Evolutionary conservation across 768 basidiomycete genomes (phyloP).

Genomic region (Termitomyces bulborhizus): DNA sequence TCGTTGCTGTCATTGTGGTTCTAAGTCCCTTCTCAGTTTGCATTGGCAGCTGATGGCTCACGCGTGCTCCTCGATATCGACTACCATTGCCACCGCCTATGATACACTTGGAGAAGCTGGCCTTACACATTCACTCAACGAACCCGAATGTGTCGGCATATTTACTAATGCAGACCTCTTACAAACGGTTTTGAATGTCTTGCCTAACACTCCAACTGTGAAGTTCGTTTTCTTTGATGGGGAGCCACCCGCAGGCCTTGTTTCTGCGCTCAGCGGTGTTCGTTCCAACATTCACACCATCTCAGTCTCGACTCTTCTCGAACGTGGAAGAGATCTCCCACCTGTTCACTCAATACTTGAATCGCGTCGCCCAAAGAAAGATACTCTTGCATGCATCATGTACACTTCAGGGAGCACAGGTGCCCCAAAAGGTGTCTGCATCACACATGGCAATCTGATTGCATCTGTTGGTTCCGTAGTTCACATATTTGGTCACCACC

Average conservation of each 20-base stretch:
- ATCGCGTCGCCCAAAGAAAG: constrained; percentile 35
- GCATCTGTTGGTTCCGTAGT: constrained; percentile 80
- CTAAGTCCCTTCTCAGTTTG: constrained; percentile 31
- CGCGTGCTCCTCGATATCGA: constrained; percentile 72
- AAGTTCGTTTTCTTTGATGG: constrained; percentile 87
- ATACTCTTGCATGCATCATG: constrained; percentile 48
- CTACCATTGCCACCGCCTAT: constrained; percentile 90
- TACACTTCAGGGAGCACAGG: constrained; percentile 91
- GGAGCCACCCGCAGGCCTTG: constrained; percentile 38
- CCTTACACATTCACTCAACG: constrained; percentile 83
- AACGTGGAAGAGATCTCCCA: constrained; percentile 46
- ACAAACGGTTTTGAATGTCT: constrained; percentile 65
- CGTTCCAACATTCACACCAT: constrained; percentile 53
- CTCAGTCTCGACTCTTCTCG: constrained; percentile 65
- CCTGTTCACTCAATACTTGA: constrained; percentile 35
- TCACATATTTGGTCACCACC: constrained; percentile 60
- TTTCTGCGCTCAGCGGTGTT: constrained; percentile 51
- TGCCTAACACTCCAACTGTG: constrained; percentile 70
- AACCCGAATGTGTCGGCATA: constrained; percentile 72
- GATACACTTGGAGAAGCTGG: constrained; percentile 90
- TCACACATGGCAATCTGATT: constrained; percentile 83
- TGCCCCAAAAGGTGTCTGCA: constrained; percentile 87
- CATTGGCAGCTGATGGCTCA: constrained; percentile 89
- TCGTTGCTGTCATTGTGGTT: constrained; percentile 7
- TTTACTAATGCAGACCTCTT: constrained; percentile 94